Percentiles rank a stretch among this genome's conserved stretches.
These are phyloP conservation scores for Ascoidea rubescens DNA, from an alignment of 805 yeast genomes.

Conservation along the genomic window DNA sequence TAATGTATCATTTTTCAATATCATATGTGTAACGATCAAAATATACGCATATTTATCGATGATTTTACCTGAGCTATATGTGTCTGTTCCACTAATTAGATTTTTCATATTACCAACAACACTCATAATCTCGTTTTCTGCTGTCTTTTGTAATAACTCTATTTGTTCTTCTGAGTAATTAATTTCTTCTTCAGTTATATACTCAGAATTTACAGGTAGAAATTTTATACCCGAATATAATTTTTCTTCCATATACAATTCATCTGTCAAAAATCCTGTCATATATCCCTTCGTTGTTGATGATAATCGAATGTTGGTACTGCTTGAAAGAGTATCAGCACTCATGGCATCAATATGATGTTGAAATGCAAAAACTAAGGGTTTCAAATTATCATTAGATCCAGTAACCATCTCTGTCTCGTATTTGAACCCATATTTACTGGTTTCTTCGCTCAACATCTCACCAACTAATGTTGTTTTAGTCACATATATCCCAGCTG, in stretches of 20 bases:
- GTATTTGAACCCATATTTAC: constrained; percentile 31
- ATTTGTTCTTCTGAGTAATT: constrained; percentile 30
- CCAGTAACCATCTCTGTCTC: constrained; percentile 24
- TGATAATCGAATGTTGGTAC: constrained; percentile 27
- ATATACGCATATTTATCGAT: constrained; percentile 45
- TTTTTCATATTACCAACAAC: constrained; percentile 30
- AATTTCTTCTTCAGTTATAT: constrained; percentile 16
- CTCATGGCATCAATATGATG: constrained; percentile 30
- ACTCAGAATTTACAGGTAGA: constrained; percentile 15
- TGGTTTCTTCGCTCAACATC: constrained; percentile 28
- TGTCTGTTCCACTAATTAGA: constrained; percentile 26
- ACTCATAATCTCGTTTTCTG: constrained; percentile 34
- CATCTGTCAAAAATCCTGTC: constrained; percentile 28
- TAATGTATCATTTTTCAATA: constrained; percentile 27
- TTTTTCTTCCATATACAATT: constrained; percentile 24
- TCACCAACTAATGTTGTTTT: constrained; percentile 32
- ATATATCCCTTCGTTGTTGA: constrained; percentile 39
- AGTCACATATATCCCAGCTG: constrained; percentile 56
- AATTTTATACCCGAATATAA: constrained; percentile 26
- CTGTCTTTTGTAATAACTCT: constrained; percentile 27
- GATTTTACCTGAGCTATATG: constrained; percentile 38
- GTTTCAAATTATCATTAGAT: constrained; percentile 25
- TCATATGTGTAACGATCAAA: constrained; percentile 33
- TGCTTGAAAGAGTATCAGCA: constrained; percentile 14
- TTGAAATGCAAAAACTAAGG: constrained; percentile 36